Percentiles rank a stretch among this genome's conserved stretches.
Conservation (phyloP, 306 rosid species). For the Prunus armeniaca region DNA sequence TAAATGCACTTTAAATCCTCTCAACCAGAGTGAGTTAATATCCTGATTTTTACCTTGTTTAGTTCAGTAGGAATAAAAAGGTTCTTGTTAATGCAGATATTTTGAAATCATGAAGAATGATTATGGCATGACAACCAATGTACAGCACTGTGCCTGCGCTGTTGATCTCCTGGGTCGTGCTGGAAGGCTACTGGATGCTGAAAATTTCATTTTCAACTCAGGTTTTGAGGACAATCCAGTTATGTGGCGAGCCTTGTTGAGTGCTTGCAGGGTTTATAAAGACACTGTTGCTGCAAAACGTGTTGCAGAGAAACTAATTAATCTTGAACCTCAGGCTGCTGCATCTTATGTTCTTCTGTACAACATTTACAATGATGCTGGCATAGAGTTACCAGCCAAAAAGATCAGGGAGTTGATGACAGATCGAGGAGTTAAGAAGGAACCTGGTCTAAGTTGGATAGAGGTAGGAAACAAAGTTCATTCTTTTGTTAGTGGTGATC, state of each 20-base stretch:
- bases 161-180: slow-evolving; percentile 61
- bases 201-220: slow-evolving; percentile 35
- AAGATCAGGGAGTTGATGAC: slow-evolving; percentile 50
- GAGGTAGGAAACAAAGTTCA: slow-evolving; percentile 48
- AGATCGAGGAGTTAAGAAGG: slow-evolving; percentile 51
- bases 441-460: slow-evolving; percentile 72
- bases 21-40: not conserved
- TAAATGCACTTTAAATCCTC: not conserved
- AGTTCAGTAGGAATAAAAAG: not conserved
- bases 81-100: slow-evolving; percentile 21
- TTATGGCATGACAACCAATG: slow-evolving; percentile 35
- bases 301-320: slow-evolving; percentile 46
- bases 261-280: slow-evolving; percentile 56
- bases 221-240: slow-evolving; percentile 49
- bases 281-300: slow-evolving; percentile 40
- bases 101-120: slow-evolving; percentile 45
- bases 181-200: slow-evolving; percentile 49
- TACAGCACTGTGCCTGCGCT: slow-evolving; percentile 48
- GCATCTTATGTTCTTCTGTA: slow-evolving; percentile 61
- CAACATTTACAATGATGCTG: slow-evolving; percentile 49
- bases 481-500: slow-evolving; percentile 48
- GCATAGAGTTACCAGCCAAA: slow-evolving; percentile 35
- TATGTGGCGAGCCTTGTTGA: slow-evolving; percentile 55
- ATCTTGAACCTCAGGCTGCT: slow-evolving; percentile 53
- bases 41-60: not conserved